phyloP scores from a whole-genome alignment of 129 eudicot species.

The Dittrichia graveolens region DNA sequence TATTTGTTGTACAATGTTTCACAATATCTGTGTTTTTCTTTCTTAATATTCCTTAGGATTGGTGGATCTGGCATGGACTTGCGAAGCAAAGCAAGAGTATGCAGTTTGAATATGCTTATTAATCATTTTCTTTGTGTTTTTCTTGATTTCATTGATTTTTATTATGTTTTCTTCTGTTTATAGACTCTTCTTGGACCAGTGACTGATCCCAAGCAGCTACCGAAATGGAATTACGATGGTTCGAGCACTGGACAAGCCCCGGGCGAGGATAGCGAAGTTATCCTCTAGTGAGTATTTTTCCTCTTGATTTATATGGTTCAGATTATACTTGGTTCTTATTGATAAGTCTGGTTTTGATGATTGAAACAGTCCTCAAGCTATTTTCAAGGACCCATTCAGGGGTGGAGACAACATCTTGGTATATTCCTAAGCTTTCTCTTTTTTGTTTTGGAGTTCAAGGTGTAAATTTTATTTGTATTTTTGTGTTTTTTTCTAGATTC shows the following conservation, averaged over 20 bases:
- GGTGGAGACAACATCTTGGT: constrained; percentile 91
- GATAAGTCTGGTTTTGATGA: background rate
- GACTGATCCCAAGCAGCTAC: constrained; percentile 68
- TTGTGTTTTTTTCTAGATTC: background rate
- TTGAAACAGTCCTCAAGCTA: constrained; percentile 89
- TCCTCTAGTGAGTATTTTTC: constrained; percentile 60
- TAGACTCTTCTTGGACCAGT: constrained; percentile 79
- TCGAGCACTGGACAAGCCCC: constrained; percentile 97
- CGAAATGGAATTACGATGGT: constrained; percentile 93
- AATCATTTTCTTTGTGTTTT: background rate
- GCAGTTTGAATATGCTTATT: background rate
- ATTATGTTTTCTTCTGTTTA: background rate
- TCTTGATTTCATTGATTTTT: background rate
- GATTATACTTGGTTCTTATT: background rate
- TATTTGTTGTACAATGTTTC: background rate
- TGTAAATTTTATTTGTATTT: background rate
- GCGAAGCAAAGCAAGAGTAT: constrained; percentile 96
- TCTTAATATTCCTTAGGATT: constrained; percentile 50
- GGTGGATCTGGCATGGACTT: constrained; percentile 93
- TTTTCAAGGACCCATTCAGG: constrained; percentile 94
- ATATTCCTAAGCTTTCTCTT: constrained; percentile 17
- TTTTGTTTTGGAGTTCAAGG: background rate
- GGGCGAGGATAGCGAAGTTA: constrained; percentile 93
- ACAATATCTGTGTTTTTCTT: background rate
- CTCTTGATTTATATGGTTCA: background rate